Percentiles rank a stretch among this genome's conserved stretches.
These are phyloP conservation scores for Phytophthora cactorum DNA, from an alignment of 352 stramenopile species.

Conservation along the genomic window DNA sequence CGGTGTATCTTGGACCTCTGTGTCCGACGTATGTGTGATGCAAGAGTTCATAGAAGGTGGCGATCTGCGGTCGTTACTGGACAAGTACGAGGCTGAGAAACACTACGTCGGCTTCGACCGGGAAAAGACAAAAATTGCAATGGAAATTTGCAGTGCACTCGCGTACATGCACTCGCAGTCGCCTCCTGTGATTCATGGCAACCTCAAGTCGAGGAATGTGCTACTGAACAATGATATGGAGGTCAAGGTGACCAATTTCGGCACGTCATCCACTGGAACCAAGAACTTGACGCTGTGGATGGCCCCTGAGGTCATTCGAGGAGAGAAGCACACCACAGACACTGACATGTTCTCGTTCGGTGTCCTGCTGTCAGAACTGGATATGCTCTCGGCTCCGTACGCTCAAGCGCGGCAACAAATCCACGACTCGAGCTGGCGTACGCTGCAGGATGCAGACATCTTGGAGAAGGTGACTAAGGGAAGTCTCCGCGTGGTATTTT, in stretches of 20 bases:
- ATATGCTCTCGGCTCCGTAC: constrained; percentile 47
- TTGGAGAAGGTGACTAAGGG: constrained; percentile 43
- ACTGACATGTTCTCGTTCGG: constrained; percentile 86
- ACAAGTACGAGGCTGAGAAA: constrained; percentile 21
- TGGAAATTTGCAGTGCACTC: constrained; percentile 42
- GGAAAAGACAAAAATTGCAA: constrained; percentile 44
- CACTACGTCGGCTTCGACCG: constrained; percentile 36
- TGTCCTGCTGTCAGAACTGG: constrained; percentile 78
- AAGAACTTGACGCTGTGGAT: constrained; percentile 74
- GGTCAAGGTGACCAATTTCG: constrained; percentile 53
- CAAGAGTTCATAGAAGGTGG: constrained; percentile 48
- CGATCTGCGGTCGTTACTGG: constrained; percentile 41
- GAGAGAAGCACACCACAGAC: constrained; percentile 73
- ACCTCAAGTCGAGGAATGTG: constrained; percentile 43
- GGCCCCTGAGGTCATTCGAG: constrained; percentile 73
- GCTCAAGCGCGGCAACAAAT: constrained; percentile 18
- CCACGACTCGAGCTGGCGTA: constrained; percentile 21
- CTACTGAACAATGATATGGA: constrained; percentile 29
- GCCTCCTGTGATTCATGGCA: constrained; percentile 34
- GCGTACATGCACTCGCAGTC: constrained; percentile 40
- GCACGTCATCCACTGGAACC: constrained; percentile 17
- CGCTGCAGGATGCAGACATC: constrained; percentile 36
- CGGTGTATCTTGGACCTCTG: constrained; percentile 53
- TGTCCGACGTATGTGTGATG: constrained; percentile 42
- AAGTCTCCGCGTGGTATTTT: constrained; percentile 40